Conservation (phyloP, 306 rosid genomes). For the Gleditsia sinensis region DNA sequence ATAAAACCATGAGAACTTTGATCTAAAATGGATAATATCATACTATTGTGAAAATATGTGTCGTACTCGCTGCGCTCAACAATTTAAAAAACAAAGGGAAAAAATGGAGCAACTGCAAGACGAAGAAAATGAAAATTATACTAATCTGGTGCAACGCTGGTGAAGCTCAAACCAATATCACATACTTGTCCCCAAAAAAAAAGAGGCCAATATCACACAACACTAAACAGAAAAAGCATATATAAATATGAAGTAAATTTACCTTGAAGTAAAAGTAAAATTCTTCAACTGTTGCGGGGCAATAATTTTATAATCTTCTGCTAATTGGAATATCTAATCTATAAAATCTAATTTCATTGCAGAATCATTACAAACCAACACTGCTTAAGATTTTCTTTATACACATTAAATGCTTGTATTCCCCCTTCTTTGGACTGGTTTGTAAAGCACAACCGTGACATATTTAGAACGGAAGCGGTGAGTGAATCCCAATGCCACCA, state of each 20-base stretch:
- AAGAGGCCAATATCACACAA: not conserved
- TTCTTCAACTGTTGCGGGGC: not conserved
- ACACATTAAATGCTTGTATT: slow-evolving; percentile 44
- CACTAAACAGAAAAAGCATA: not conserved
- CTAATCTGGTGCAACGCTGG: not conserved
- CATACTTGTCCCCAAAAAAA: no score
- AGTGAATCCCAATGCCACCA: slow-evolving; percentile 85
- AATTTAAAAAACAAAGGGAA: not conserved
- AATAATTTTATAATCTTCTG: slow-evolving; percentile 25
- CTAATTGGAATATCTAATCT: slow-evolving; percentile 5
- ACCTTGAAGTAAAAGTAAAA: not conserved
- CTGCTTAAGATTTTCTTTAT: slow-evolving; percentile 19
- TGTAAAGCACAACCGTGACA: slow-evolving; percentile 94
- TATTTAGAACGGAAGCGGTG: slow-evolving; percentile 88
- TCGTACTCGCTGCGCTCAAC: no score
- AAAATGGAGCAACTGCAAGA: not conserved
- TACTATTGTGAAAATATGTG: no score
- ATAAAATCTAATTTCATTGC: slow-evolving; percentile 21
- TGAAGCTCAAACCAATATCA: not conserved
- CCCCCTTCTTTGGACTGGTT: slow-evolving; percentile 86
- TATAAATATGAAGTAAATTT: not conserved
- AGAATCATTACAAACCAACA: slow-evolving; percentile 38
- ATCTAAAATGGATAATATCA: no score
- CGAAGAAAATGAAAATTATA: not conserved
- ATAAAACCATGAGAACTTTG: no score